A percentile compares a stretch with the other conserved stretches of the same genome.
Conservation (phyloP, 441 rosid species). For the Corymbia calophylla region DNA sequence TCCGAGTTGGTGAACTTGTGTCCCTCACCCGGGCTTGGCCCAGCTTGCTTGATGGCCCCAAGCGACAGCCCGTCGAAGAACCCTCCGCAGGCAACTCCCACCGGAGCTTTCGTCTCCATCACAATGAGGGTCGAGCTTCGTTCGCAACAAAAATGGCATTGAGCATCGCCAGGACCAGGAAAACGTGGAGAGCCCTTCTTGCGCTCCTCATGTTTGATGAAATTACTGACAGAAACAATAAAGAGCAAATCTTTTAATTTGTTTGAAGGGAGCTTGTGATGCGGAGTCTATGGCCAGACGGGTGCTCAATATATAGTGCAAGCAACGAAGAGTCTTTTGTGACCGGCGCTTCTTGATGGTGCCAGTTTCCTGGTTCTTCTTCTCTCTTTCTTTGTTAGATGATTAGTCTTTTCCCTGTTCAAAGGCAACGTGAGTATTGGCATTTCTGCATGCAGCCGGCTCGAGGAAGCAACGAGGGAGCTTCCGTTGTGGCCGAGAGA, state of each 20-base stretch:
- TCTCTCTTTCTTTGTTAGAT: background rate
- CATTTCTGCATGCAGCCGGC: background rate
- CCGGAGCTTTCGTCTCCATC: too few relatives aligned
- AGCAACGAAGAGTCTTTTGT: background rate
- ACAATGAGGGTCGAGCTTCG: too few relatives aligned
- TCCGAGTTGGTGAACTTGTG: conserved; percentile 4
- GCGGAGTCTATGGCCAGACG: background rate
- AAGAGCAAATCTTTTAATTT: too few relatives aligned
- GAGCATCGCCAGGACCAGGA: too few relatives aligned
- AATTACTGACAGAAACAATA: too few relatives aligned
- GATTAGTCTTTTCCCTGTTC: background rate
- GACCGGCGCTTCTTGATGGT: background rate
- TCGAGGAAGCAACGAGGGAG: background rate
- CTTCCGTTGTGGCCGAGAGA: background rate
- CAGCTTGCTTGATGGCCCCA: background rate
- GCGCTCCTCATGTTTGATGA: too few relatives aligned
- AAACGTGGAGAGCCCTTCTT: too few relatives aligned
- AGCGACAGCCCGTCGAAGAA: too few relatives aligned
- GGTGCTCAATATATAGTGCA: background rate
- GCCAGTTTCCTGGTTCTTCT: background rate
- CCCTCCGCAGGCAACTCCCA: too few relatives aligned
- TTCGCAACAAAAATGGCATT: too few relatives aligned
- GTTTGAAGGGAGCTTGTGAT: background rate
- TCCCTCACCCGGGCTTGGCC: conserved; percentile 31
- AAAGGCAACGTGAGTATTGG: background rate